Conservation (phyloP, 1,284 basidiomycete species). For the Leccinum pachyderme region DNA sequence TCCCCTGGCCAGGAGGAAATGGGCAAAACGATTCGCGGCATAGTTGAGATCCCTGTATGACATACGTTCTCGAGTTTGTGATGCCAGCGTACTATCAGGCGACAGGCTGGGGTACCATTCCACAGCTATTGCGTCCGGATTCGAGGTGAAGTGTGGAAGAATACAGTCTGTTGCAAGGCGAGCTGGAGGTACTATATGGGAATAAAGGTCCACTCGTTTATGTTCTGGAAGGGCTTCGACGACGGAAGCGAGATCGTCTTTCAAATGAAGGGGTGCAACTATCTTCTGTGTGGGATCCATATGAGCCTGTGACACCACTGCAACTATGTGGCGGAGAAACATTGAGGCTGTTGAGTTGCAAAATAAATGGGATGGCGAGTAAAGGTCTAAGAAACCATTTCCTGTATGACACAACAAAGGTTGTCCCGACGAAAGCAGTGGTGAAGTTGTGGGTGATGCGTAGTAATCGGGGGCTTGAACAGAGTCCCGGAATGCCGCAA, state of each 20-base stretch:
- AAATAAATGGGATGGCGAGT: conserved; percentile 22
- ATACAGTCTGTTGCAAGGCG: conserved; percentile 42
- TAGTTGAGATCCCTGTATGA: conserved; percentile 42
- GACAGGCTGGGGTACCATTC: conserved; percentile 42
- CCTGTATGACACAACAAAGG: conserved; percentile 13
- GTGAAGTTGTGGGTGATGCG: neutral
- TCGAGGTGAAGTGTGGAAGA: conserved; percentile 28
- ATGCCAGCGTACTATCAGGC: neutral
- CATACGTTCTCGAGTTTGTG: conserved; percentile 19
- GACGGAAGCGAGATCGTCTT: conserved; percentile 35
- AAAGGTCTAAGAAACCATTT: conserved; percentile 16
- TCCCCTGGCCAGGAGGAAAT: conserved; percentile 41
- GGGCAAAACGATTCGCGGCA: conserved; percentile 42
- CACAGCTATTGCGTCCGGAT: conserved; percentile 37
- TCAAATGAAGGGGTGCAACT: conserved; percentile 25
- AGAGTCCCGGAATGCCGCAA: conserved; percentile 17
- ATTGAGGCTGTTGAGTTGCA: conserved; percentile 23
- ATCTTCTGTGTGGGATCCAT: conserved; percentile 18
- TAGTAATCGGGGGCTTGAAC: neutral
- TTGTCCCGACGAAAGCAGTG: neutral
- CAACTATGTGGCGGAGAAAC: conserved; percentile 30
- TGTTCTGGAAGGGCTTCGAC: conserved; percentile 33
- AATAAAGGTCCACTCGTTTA: conserved; percentile 22
- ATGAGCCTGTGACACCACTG: conserved; percentile 12
- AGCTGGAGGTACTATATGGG: conserved; percentile 26